Conservation (phyloP, 2,329 filamentous ascomycete genomes). For the Ophiostoma australiae region DNA sequence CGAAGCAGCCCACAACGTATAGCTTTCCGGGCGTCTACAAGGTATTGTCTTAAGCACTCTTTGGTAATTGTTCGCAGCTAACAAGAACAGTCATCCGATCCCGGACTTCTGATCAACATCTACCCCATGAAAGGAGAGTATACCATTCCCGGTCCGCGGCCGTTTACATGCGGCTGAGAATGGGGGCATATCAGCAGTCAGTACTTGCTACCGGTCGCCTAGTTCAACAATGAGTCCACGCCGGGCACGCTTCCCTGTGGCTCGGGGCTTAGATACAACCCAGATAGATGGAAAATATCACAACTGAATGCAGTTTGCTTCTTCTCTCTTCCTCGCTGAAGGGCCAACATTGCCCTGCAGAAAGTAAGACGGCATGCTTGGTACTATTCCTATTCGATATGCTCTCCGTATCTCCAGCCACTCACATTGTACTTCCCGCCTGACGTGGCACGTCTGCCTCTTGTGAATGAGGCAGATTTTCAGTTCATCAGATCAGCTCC, state of each 20-base stretch:
- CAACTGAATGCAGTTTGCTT: too few relatives aligned
- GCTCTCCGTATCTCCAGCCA: background rate
- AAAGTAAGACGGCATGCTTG: too few relatives aligned
- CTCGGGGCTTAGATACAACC: too few relatives aligned
- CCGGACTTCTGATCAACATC: conserved; percentile 37
- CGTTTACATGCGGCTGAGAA: background rate
- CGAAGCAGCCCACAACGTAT: background rate
- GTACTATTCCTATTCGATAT: too few relatives aligned
- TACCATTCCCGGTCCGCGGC: conserved; percentile 34
- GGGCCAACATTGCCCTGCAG: too few relatives aligned
- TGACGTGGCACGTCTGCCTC: background rate
- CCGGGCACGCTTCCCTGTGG: too few relatives aligned
- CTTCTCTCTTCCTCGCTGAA: too few relatives aligned
- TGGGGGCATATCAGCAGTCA: background rate
- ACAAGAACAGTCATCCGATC: conserved; percentile 34
- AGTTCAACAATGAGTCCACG: background rate
- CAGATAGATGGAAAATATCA: too few relatives aligned
- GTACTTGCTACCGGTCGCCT: background rate
- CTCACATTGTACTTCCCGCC: background rate
- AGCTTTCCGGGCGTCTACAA: background rate
- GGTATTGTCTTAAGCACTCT: background rate
- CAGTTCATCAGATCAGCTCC: background rate
- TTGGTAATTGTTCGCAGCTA: background rate
- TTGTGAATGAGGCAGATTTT: background rate
- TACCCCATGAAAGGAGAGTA: conserved; percentile 35